phyloP scores from a whole-genome alignment of 169 alveolate species.

The Plasmodium coatneyi region DNA sequence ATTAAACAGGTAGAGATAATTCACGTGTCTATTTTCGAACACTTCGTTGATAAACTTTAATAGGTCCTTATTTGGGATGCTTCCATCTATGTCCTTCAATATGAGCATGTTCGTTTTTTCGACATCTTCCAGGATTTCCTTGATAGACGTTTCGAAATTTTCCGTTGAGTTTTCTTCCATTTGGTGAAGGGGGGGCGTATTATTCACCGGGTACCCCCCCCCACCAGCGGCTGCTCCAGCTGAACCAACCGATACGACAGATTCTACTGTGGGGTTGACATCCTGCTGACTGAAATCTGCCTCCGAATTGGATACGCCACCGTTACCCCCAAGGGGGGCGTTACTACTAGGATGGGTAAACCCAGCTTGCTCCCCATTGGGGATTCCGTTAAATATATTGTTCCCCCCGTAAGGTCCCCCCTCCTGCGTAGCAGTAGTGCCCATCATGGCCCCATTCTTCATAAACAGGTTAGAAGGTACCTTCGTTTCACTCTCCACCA shows the following conservation, averaged over 20 bases:
- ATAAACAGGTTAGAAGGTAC: conserved; percentile 9
- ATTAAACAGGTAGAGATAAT: conserved; percentile 52
- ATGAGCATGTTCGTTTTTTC: conserved; percentile 56
- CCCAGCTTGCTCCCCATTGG: not conserved
- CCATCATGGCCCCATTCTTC: not conserved
- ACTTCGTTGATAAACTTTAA: conserved; percentile 39
- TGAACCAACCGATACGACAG: not conserved
- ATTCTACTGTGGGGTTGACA: not conserved
- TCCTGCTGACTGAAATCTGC: not conserved
- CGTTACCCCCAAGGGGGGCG: not conserved
- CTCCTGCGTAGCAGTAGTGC: not conserved
- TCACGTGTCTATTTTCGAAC: conserved; percentile 45
- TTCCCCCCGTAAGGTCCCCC: not conserved
- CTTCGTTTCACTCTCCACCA: conserved; percentile 25
- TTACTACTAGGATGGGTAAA: not conserved
- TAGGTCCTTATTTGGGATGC: conserved; percentile 23
- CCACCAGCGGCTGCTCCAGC: not conserved
- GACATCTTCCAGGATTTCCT: conserved; percentile 4
- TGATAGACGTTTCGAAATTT: conserved; percentile 13
- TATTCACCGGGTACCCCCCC: not conserved
- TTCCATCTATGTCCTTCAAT: conserved; percentile 71
- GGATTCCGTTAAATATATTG: not conserved
- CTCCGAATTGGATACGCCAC: not conserved
- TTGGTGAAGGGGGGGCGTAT: not conserved
- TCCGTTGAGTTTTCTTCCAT: not conserved